A percentile compares a stretch with the other conserved stretches of the same genome.
These are phyloP conservation scores for Malus fusca DNA, from an alignment of 306 rosid species.

Conservation along the genomic window DNA sequence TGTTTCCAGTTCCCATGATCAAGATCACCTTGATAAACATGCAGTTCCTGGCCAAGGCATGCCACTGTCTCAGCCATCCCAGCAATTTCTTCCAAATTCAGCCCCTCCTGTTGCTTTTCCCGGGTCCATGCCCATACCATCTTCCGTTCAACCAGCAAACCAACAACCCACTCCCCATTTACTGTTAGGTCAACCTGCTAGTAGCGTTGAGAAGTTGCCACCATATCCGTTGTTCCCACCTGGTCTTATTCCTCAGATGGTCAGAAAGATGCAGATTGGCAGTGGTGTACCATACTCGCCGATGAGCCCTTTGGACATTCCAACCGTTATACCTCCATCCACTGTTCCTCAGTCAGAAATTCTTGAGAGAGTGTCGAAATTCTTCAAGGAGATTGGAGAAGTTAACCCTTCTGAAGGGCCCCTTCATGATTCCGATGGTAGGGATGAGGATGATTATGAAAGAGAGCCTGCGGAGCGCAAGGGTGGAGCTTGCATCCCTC, in stretches of 20 bases:
- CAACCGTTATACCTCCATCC: conserved; percentile 67
- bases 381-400: conserved; percentile 93
- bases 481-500: conserved; percentile 98
- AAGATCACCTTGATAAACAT: conserved; percentile 66
- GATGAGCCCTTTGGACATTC: conserved; percentile 74
- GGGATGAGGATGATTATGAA: conserved; percentile 67
- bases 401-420: conserved; percentile 92
- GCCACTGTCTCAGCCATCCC: conserved; percentile 42
- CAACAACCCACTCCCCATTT: conserved; percentile 51
- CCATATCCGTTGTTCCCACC: conserved; percentile 95
- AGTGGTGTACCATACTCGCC: conserved; percentile 96
- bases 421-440: conserved; percentile 51
- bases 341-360: conserved; percentile 50
- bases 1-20: conserved; percentile 44
- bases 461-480: conserved; percentile 50
- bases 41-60: conserved; percentile 44
- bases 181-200: conserved; percentile 46
- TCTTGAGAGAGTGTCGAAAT: conserved; percentile 80
- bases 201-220: conserved; percentile 58
- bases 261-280: conserved; percentile 96
- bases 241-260: conserved; percentile 98
- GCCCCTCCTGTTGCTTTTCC: conserved; percentile 49
- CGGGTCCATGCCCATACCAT: conserved; percentile 53
- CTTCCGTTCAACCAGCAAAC: conserved; percentile 60
- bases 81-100: conserved; percentile 62